Base-by-base conservation (phyloP, 192 early-diverging fungal species). In the Umbelopsis ramanniana region DNA sequence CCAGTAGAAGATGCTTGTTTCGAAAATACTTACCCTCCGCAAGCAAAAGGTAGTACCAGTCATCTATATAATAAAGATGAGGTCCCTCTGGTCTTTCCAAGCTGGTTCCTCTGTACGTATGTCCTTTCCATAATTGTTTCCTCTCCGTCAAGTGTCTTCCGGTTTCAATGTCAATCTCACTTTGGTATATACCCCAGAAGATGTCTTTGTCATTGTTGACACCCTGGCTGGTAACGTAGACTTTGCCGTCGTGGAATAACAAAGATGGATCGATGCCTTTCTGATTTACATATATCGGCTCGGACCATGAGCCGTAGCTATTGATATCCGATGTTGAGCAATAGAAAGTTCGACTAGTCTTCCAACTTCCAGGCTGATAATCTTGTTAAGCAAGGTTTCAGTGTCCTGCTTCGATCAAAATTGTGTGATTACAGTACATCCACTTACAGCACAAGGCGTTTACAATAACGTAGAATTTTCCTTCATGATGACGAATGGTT, bases 191-290 rank as follows among this genome's bases (percentile, higher is more conserved):
- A 35, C 72, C 72, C 69, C 72, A 68, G 19, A 68, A 23, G 2
- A 22, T 11, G 14, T 71, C 66, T 6, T n/a, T 14, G 46, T 29
- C 53, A n/a, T 55, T 50, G 23, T 63, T 63, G 19, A 47, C 6
- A 12, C 70, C 52, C 9, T 53, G 69, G 15, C 46, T 45, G 6
- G 72, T 73, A 11, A 73, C 6, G 19, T 66, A 55, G 7, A 46
- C 52, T n/a, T 73, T 73, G 33, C 70, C 72, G 14, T 37, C 37
- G 38, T 73, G 70, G 23, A 73, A 73, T 14, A 37, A 73, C 72
- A 73, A 46, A 43, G 63, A 68, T 6, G 72, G 72, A 21, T 73
- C 72, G 12, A 73, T 73, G 43, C 72, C 72, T 14, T 9, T 29
- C 24, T 68, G 52, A n/a, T 55, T 40, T 7, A 73, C 52, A 47